Base-by-base conservation (phyloP, 1,284 basidiomycete species). In the Malassezia pachydermatis region DNA sequence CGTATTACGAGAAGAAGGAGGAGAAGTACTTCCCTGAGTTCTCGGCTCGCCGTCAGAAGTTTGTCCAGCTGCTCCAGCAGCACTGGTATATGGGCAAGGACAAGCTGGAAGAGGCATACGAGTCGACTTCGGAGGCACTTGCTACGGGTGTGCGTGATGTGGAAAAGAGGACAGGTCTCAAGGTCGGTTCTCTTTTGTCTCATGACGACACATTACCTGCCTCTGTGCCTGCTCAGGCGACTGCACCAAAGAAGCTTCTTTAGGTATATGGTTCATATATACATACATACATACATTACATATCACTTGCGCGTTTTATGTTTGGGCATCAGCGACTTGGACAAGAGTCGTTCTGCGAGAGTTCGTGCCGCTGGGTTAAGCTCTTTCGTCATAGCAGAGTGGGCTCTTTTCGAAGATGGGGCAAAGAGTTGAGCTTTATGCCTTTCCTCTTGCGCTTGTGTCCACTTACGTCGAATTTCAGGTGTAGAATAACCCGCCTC, bases 1-100 rank as follows among this genome's bases (percentile, higher is more conserved):
- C 34, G 4, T 68, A 64, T 57, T 70, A 70, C 51, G 54, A 50
- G 19, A 30, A 54, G 22, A 7, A 63, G 13, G 67, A 70, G 30
- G 34, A 50, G 11, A 37, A 45, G 17, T 52, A 62, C 41, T 29
- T 42, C 2, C 66, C 66, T 1, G 27, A 51, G 9, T 39, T 64
- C n/a, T 57, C 51, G 2, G 54, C 57, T 20, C 51, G 60, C 9
- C 56, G 67, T n/a, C 40, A 51, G 4, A 24, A 13, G 10, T 25
- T 47, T 14, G 42, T 54, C 25, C 13, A 38, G 6, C 13, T 41
- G 13, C 40, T 36, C 0, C 20, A 49, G 27, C 38, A 53, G 20
- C 17, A 39, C 23, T 17, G 49, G 16, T 40, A 50, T 23, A 45
- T 41, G 0, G 56, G 60, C 10, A 51, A 49, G 13, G 45, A 54